Base-by-base conservation (phyloP, 2,329 filamentous ascomycete genomes). In the Leptographium galeiforme region DNA sequence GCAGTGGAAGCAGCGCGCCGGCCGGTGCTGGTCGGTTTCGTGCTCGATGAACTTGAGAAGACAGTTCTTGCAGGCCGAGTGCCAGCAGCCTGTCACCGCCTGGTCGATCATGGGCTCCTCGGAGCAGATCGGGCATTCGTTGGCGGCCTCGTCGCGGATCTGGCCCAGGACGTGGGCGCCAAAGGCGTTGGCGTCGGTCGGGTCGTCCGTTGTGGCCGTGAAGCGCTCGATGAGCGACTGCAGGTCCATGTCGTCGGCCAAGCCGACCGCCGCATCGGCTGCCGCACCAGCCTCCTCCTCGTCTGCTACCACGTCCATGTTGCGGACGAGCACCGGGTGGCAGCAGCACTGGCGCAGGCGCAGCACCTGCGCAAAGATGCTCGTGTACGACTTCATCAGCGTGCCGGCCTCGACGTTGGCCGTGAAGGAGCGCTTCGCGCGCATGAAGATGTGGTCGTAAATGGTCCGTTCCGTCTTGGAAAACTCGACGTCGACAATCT, bases 51-150 rank as follows among this genome's bases (percentile, higher is more conserved):
- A 95, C 60, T 89, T 83, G 2, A 94, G 72, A n/a, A 97, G 71
- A 62, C 93, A 98, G 57, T 87, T 85, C 68, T 93, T 95, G 72
- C 93, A 98, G 1, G 93, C 90, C 38, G 88, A 95, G 67, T 98
- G 93, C 89, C 93, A 98, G 68, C 93, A 98, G 0, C 89, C 88
- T 0, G 93, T 97, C 1, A 98, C 93, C 0, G 87, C 85, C 63
- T 95, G 91, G 52, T 96, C 86, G 43, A 88, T 79, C 89, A 97
- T 97, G 4, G 90, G 89, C 66, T 97, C 93, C 66, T 97, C 91
- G 5, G 87, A 82, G 68, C 93, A 98, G 51, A 98, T 87, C 0
- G 93, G 91, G 62, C 93, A 98, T 70, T 98, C 93, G 56, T 85
- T 85, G 55, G 85, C 81, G 0, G 87, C 83, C 63, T 97, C 91